phyloP scores from a whole-genome alignment of 306 rosid species.

The Cucurbita argyrosperma region DNA sequence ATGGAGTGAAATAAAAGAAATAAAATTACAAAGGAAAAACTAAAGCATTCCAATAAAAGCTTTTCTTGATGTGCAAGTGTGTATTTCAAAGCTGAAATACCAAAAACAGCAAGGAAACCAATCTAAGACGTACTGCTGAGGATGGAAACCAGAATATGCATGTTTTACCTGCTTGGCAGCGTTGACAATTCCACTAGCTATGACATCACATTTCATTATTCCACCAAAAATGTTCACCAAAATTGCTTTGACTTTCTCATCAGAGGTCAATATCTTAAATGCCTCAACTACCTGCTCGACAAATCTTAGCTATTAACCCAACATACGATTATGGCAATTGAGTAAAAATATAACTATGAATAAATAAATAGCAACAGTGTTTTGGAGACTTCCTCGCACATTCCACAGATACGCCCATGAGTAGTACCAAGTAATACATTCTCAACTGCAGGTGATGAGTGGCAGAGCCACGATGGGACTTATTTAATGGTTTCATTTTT shows the following conservation, averaged over 20 bases:
- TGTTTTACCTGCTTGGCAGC: conserved; percentile 79
- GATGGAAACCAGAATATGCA: background rate
- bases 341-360: background rate
- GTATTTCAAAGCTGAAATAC: background rate
- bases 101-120: background rate
- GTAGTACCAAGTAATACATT: background rate
- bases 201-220: conserved; percentile 94
- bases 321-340: background rate
- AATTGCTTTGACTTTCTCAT: conserved; percentile 92
- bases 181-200: conserved; percentile 95
- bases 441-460: background rate
- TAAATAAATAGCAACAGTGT: background rate
- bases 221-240: conserved; percentile 98
- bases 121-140: background rate
- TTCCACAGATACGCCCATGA: background rate
- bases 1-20: too few relatives aligned
- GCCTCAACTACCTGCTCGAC: conserved; percentile 80
- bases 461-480: background rate
- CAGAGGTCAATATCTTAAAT: conserved; percentile 90
- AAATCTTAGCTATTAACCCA: conserved; percentile 7
- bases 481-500: background rate
- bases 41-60: background rate
- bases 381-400: background rate
- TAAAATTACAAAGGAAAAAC: too few relatives aligned
- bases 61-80: background rate